Conservation (phyloP, 2,329 filamentous ascomycete species). For the Mariannaea elegans region DNA sequence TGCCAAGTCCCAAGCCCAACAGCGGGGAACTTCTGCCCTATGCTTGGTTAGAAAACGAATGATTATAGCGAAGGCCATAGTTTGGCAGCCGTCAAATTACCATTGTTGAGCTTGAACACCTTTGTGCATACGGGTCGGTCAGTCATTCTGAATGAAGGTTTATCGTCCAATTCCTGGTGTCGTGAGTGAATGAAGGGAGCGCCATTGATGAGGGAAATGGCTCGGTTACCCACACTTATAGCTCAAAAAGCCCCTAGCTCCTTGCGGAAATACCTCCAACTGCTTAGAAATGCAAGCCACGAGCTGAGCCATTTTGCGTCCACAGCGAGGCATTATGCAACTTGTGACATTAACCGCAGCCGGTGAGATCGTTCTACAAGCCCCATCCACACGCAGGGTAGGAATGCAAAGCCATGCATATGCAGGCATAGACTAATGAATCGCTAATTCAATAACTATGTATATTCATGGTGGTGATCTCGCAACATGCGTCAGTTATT, state of each 20-base stretch:
- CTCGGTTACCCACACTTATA: neutral
- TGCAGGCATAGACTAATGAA: no score
- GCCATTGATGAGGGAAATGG: neutral
- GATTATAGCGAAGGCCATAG: neutral
- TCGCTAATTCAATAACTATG: no score
- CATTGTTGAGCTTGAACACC: constrained; percentile 11
- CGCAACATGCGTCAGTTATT: no score
- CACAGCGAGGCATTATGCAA: no score
- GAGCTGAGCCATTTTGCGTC: no score
- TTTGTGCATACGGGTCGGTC: neutral
- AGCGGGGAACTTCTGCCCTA: constrained; percentile 7
- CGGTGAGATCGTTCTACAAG: no score
- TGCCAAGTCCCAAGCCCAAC: constrained; percentile 16
- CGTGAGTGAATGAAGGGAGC: neutral
- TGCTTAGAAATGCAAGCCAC: neutral
- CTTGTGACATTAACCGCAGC: no score
- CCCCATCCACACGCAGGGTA: no score
- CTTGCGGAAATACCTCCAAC: neutral
- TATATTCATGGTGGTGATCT: no score
- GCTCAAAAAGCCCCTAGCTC: neutral
- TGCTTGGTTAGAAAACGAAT: neutral
- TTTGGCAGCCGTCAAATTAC: neutral
- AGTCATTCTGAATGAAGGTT: neutral
- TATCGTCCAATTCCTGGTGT: neutral
- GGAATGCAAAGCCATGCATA: no score